Evolutionary conservation across 768 basidiomycete genomes (phyloP).

Genomic region (Boletales sp.): DNA sequence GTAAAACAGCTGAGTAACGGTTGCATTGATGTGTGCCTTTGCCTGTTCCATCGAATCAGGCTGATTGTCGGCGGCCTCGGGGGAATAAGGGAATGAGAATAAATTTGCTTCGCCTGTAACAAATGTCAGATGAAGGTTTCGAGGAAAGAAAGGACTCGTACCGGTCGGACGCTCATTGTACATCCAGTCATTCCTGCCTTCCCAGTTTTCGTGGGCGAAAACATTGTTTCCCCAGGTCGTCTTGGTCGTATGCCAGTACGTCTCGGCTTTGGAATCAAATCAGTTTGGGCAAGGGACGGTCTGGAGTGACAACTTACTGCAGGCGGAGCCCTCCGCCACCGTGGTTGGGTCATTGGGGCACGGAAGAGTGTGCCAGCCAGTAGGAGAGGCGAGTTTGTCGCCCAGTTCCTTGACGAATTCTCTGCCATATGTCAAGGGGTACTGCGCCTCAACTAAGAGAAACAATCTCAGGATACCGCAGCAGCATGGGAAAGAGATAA

Average conservation of each 20-base stretch:
- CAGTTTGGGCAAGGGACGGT: not conserved
- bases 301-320: conserved; percentile 5
- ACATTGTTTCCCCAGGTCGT: conserved; percentile 91
- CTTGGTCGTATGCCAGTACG: conserved; percentile 60
- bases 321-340: conserved; percentile 7
- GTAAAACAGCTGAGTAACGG: conserved; percentile 88
- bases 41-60: conserved; percentile 65
- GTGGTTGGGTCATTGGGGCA: conserved; percentile 57
- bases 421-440: conserved; percentile 24
- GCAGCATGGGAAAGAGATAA: not conserved
- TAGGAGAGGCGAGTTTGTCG: conserved; percentile 77
- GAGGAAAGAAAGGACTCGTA: not conserved
- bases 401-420: conserved; percentile 56
- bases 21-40: conserved; percentile 79
- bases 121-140: not conserved
- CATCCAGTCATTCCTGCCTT: conserved; percentile 62
- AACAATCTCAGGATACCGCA: not conserved
- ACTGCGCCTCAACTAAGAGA: not conserved
- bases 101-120: conserved; percentile 5
- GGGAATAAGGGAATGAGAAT: conserved; percentile 77
- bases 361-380: conserved; percentile 91
- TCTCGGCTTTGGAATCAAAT: conserved; percentile 19
- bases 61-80: conserved; percentile 47
- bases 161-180: conserved; percentile 79
- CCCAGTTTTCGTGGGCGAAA: conserved; percentile 94